Percentiles rank a stretch among this genome's conserved stretches.
These are phyloP conservation scores for Hypomontagnella monticulosa DNA, from an alignment of 495 filamentous ascomycete genomes.

Conservation along the genomic window DNA sequence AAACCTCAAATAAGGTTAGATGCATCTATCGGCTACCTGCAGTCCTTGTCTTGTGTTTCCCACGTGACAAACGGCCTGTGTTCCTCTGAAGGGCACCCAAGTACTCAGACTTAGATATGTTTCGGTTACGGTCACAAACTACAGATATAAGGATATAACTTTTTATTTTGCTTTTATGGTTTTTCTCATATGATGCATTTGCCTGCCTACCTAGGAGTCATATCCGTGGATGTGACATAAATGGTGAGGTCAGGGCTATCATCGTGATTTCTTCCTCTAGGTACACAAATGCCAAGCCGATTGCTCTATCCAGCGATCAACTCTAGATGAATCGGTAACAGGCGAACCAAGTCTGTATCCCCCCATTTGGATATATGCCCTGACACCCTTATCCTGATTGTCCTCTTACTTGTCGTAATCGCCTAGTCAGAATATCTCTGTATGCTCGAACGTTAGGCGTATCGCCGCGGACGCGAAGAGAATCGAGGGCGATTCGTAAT, in stretches of 20 bases:
- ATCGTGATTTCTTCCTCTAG: no score
- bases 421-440: constrained; percentile 12
- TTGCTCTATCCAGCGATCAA: no score
- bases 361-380: neutral
- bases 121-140: constrained; percentile 25
- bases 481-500: constrained; percentile 45
- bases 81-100: constrained; percentile 26
- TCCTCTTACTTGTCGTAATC: constrained; percentile 21
- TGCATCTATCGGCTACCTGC: constrained; percentile 46
- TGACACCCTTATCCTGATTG: neutral
- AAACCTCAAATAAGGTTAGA: constrained; percentile 47
- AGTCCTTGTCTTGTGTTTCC: constrained; percentile 48
- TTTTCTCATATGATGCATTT: no score
- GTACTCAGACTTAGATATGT: constrained; percentile 15
- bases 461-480: constrained; percentile 24
- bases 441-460: neutral
- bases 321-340: no score
- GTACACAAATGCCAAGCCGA: no score
- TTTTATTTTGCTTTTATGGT: no score
- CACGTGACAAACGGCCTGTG: constrained; percentile 49
- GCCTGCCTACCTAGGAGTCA: no score
- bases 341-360: neutral
- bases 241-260: no score
- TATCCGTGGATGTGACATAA: no score
- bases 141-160: neutral